Evolutionary conservation across 176 grass and related monocot genomes (phyloP), one percentile per base, ranked within the genome.

Genomic region (Saccharum spontaneum): DNA sequence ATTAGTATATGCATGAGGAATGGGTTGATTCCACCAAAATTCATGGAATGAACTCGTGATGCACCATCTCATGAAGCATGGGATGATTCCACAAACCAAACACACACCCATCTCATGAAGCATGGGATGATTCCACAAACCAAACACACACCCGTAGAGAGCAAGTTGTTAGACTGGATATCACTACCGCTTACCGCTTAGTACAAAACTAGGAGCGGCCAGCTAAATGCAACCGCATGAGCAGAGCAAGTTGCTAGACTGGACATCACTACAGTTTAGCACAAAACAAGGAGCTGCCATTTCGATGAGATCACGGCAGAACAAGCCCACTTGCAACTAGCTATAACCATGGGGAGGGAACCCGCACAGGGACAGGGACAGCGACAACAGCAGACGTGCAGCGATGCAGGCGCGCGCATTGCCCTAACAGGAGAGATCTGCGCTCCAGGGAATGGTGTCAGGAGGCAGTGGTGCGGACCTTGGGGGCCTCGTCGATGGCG

Each of bases 401-500:
- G 55, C 20, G 7, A 20, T 18, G 20, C 67, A 81, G 14, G 34
- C 69, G n/a, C 37, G 22, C 24, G 82, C 82, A 85, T 69, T 85
- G 61, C 38, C 59, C 20, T 10, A 31, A 61, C 22, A 43, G 61
- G 16, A 75, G 62, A 20, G 77, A 89, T 89, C 88, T 31, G 28
- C 7, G 13, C 18, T 38, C 22, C 57, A 67, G 12, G 18, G 0
- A 36, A 65, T 15, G 26, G 63, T n/a, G 44, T 18, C 17, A 54
- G 24, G 28, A 64, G n/a, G 31, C 59, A 4, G 61, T 60, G 31
- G 20, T 23, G 63, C 28, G 54, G 18, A 91, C 96, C 96, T 99
- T 96, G 30, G 91, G 74, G 80, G 92, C 93, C 70, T 99, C 91
- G 40, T 94, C 91, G 41, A 99, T 84, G 70, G 97, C 85, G 33